These are phyloP conservation scores for Trichoderma harzianum DNA, from an alignment of 2,329 filamentous ascomycete species.

Conservation along the genomic window DNA sequence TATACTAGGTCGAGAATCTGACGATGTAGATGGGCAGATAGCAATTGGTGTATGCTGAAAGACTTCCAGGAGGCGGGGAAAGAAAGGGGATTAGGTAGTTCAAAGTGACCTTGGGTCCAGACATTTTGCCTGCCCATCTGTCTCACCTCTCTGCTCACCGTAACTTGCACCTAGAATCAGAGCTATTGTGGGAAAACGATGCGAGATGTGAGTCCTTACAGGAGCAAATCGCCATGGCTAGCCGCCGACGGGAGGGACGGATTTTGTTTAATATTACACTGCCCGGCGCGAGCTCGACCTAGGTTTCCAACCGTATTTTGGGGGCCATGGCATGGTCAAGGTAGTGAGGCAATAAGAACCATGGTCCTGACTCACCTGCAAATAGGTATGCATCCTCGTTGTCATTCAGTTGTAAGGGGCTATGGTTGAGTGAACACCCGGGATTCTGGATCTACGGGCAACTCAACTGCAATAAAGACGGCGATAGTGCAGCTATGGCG, in stretches of 20 bases:
- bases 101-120: background rate
- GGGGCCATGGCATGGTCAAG: background rate
- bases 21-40: background rate
- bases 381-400: background rate
- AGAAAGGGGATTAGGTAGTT: background rate
- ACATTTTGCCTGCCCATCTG: background rate
- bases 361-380: background rate
- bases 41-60: background rate
- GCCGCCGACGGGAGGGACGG: background rate
- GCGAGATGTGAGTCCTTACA: background rate
- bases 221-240: background rate
- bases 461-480: background rate
- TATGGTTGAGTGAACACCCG: background rate
- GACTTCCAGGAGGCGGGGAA: background rate
- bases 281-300: background rate
- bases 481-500: background rate
- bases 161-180: background rate
- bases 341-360: background rate
- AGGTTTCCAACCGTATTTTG: background rate
- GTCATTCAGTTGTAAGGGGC: background rate
- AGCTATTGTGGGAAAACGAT: background rate
- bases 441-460: background rate
- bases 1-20: background rate
- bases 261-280: conserved; percentile 1
- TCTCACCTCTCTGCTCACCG: background rate